phyloP scores from a whole-genome alignment of 2,329 filamentous ascomycete species.

The Phaeosphaeria sp. region DNA sequence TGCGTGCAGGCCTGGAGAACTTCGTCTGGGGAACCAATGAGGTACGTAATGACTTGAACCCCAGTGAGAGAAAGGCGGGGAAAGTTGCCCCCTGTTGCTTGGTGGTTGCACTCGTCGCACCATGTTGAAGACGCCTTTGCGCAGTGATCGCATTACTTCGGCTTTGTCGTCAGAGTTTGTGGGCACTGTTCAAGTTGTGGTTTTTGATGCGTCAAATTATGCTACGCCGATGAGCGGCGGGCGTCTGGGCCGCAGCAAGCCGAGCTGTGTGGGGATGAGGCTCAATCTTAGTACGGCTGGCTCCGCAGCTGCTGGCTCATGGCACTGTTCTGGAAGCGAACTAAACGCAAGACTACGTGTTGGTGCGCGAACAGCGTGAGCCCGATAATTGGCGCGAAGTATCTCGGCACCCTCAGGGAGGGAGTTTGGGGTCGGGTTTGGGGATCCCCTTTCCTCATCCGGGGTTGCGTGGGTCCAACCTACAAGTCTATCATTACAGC shows the following conservation, averaged over 20 bases:
- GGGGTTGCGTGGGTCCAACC: conserved; percentile 1
- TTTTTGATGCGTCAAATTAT: conserved; percentile 2
- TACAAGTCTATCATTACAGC: neutral
- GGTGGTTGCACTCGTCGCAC: conserved; percentile 8
- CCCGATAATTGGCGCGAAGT: conserved; percentile 17
- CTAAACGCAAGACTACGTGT: conserved; percentile 10
- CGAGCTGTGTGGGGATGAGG: conserved; percentile 20
- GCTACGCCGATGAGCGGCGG: conserved; percentile 10
- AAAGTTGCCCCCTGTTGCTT: conserved; percentile 8
- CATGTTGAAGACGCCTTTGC: neutral
- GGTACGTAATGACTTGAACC: conserved; percentile 23
- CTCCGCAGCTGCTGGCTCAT: neutral
- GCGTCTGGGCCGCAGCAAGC: conserved; percentile 23
- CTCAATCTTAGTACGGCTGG: conserved; percentile 6
- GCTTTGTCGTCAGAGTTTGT: conserved; percentile 8
- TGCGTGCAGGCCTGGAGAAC: neutral
- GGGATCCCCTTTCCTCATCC: neutral
- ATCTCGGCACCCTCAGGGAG: neutral
- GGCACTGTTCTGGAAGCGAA: conserved; percentile 13
- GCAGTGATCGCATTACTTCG: conserved; percentile 17
- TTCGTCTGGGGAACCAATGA: conserved; percentile 32
- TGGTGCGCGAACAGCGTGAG: neutral
- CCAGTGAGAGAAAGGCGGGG: conserved; percentile 15
- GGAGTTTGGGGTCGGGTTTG: neutral
- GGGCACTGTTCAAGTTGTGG: conserved; percentile 17